phyloP scores from a whole-genome alignment of 208 protist species.

The Naegleria lovaniensis region DNA sequence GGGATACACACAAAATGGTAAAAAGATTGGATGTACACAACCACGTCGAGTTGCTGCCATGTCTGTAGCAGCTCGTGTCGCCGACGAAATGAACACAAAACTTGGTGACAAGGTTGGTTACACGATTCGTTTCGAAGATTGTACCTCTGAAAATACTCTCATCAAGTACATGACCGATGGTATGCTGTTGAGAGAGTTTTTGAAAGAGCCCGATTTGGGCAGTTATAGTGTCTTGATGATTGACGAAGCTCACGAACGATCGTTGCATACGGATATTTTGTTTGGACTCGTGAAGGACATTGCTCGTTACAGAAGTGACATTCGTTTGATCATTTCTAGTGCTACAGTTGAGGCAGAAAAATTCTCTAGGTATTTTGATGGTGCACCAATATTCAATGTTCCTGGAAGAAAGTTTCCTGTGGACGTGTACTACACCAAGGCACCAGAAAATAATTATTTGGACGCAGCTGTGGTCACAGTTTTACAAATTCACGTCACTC shows the following conservation, averaged over 20 bases:
- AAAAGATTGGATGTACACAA: slow-evolving; percentile 86
- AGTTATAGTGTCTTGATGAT: slow-evolving; percentile 81
- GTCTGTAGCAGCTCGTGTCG: slow-evolving; percentile 81
- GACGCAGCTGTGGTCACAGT: slow-evolving; percentile 78
- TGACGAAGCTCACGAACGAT: slow-evolving; percentile 90
- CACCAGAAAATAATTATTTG: slow-evolving; percentile 82
- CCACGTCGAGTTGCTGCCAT: slow-evolving; percentile 81
- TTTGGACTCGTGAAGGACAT: slow-evolving; percentile 83
- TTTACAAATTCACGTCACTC: slow-evolving; percentile 80
- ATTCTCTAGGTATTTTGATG: slow-evolving; percentile 92
- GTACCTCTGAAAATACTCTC: slow-evolving; percentile 65
- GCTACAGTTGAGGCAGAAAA: slow-evolving; percentile 97
- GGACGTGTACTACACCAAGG: slow-evolving; percentile 82
- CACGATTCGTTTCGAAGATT: slow-evolving; percentile 80
- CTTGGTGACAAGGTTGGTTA: slow-evolving; percentile 80
- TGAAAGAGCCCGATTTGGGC: slow-evolving; percentile 71
- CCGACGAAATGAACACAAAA: slow-evolving; percentile 75
- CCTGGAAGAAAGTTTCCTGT: slow-evolving; percentile 60
- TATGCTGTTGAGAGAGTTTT: slow-evolving; percentile 76
- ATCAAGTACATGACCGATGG: slow-evolving; percentile 87
- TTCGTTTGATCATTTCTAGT: slow-evolving; percentile 93
- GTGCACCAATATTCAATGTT: slow-evolving; percentile 76
- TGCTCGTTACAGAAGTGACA: slow-evolving; percentile 58
- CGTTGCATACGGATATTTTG: slow-evolving; percentile 82
- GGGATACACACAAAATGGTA: slow-evolving; percentile 73